Base-by-base conservation (phyloP, 805 yeast genomes). In the Hanseniaspora osmophila region DNA sequence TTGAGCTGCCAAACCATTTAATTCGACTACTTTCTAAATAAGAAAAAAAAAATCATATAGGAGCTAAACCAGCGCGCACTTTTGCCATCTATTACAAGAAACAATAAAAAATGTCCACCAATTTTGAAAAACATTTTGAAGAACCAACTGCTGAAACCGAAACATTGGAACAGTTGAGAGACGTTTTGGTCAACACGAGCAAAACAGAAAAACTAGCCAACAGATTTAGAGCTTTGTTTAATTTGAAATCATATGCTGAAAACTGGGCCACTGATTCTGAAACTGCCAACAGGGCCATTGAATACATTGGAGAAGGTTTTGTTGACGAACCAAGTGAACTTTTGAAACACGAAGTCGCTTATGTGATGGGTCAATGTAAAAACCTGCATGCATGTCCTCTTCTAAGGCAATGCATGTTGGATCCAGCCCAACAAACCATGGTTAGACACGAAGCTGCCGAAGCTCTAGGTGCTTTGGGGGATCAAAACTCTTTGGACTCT, bases 401-500 rank as follows among this genome's bases (percentile, higher is more conserved):
- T 42, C 72, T 92, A 49, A 74, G 85, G 61, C 71, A 71, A 7
- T 95, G 86, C 18, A 71, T 92, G 55, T 64, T 66, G 42, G 78
- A 80, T 61, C 57, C 60, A 19, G 70, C 69, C 53, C 97, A 90
- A 68, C 92, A 84, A 60, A 71, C 84, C 49, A 92, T 92, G 97
- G 99, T 92, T 33, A 82, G 99, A 64, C 99, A 92, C 63, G 99
- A 92, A 65, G 98, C 98, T 15, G 98, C 98, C 7, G 99, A 92
- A 66, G 98, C 97, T 39, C 71, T 92, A 46, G 99, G 98, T 50
- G 98, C 98, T 40, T 70, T 92, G 44, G 95, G 95, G 42, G 95
- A 87, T 62, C 63, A 65, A 37, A 80, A 75, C 6, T 82, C 94
- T 12, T 62, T 92, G 46, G 74, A 69, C 1, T 60, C 87, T 42